Percentiles rank a stretch among this genome's conserved stretches.
These are phyloP conservation scores for Dryadomyces quercivorus DNA, from an alignment of 2,329 filamentous ascomycete genomes.

Conservation along the genomic window DNA sequence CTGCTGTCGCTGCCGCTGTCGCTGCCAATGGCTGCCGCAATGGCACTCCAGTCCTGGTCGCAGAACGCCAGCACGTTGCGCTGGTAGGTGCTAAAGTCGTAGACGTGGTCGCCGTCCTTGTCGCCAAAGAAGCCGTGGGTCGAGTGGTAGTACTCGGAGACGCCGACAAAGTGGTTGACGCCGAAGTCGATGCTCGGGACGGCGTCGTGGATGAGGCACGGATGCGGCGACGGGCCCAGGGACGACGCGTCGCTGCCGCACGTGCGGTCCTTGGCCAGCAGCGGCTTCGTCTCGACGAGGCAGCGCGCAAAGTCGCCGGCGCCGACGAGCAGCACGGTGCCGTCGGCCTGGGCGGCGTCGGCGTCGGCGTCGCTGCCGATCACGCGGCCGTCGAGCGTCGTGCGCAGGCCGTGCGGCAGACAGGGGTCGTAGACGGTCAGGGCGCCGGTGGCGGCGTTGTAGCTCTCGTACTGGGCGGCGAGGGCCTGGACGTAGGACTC, in stretches of 20 bases:
- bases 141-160: conserved; percentile 98
- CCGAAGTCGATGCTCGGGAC: conserved; percentile 94
- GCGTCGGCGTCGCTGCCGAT: conserved; percentile 13
- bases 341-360: neutral
- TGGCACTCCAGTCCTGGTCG: conserved; percentile 66
- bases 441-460: conserved; percentile 27
- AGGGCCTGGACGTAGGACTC: conserved; percentile 71
- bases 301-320: conserved; percentile 85
- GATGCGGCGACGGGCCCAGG: conserved; percentile 34
- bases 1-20: conserved; percentile 26
- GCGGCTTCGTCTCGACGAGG: conserved; percentile 65
- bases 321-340: conserved; percentile 52
- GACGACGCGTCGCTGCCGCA: conserved; percentile 39
- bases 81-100: conserved; percentile 86
- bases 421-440: conserved; percentile 81
- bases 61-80: conserved; percentile 76
- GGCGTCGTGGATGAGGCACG: conserved; percentile 85
- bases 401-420: conserved; percentile 64
- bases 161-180: conserved; percentile 93
- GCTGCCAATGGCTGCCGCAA: conserved; percentile 46
- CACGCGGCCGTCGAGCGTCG: conserved; percentile 52
- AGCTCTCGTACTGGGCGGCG: conserved; percentile 43
- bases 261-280: conserved; percentile 79
- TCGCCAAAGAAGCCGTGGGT: conserved; percentile 88
- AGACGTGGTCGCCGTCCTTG: conserved; percentile 65